A percentile compares a stretch with the other conserved stretches of the same genome.
Evolutionary conservation across 1,139 yeast genomes (phyloP).

Genomic region (Kodamaea anthophila): DNA sequence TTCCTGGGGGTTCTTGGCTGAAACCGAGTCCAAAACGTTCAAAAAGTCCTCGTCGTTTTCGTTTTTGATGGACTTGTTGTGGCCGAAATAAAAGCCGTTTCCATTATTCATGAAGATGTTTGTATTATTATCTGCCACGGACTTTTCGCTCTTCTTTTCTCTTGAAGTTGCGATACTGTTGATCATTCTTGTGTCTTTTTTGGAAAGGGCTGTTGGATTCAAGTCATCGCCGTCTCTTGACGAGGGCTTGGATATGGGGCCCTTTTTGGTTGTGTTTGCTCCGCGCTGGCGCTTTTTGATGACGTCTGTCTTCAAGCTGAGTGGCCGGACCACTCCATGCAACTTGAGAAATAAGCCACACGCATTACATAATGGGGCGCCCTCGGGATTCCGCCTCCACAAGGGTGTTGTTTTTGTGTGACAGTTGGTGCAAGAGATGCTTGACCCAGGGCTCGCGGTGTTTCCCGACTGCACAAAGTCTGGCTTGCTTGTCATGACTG

Average conservation of each 20-base stretch:
- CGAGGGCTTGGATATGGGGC: conserved; percentile 3
- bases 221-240: conserved; percentile 17
- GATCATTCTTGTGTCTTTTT: conserved; percentile 11
- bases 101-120: conserved; percentile 7
- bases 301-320: conserved; percentile 23
- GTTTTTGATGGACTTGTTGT: conserved; percentile 2
- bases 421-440: conserved; percentile 20
- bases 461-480: conserved; percentile 1
- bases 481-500: conserved; percentile 1
- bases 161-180: conserved; percentile 8
- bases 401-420: conserved; percentile 23
- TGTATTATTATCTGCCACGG: conserved; percentile 1
- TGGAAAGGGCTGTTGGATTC: conserved; percentile 17
- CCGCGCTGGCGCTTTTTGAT: conserved; percentile 25
- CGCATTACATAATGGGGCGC: conserved; percentile 24
- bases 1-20: conserved; percentile 1
- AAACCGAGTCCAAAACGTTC: conserved; percentile 10
- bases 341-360: conserved; percentile 23
- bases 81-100: conserved; percentile 8
- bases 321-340: conserved; percentile 24
- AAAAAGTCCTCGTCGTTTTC: conserved; percentile 11
- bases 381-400: conserved; percentile 24
- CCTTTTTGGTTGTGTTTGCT: conserved; percentile 10
- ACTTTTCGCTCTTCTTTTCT: conserved; percentile 1
- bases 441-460: conserved; percentile 4